Evolutionary conservation across 176 grass and related monocot species (phyloP), one percentile per base, ranked within the genome.

Genomic region (Carex cristatella): DNA sequence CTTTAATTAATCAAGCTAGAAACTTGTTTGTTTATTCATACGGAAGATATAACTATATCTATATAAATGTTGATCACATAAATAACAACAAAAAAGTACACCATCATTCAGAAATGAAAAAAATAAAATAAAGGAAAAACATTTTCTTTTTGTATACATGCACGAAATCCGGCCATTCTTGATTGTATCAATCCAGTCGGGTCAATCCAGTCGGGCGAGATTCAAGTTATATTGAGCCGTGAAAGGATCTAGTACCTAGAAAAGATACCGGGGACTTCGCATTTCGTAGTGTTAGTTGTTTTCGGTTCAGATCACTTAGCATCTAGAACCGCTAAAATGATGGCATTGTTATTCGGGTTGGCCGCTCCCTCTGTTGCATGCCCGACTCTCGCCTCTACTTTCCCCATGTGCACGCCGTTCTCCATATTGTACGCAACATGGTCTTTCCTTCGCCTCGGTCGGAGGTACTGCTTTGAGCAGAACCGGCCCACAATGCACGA

Each of bases 401-500:
- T 93, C 79, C 27, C 79, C 83, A 76, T 85, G 84, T 84, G n/a
- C 33, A 28, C 32, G 1, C 87, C 90, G 55, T 81, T 87, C 74
- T 92, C 94, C 81, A 86, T 69, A 80, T 91, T 91, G 81, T 74
- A 79, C 32, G 87, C 67, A 70, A 87, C 89, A 71, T 82, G 92
- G 82, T 97, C 94, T 80, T 84, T 82, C 80, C 89, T 89, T 42
- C 79, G 85, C 35, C 76, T 85, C 0, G 89, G 89, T 31, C 89
- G 85, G 30, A 94, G 89, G 90, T 92, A 85, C 76, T 70, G 85
- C 64, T 87, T 91, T 3, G 94, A 92, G 57, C 88, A 94, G 38
- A 88, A 59, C 83, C 92, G 89, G 2, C 94, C 92, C 10, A 97
- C 79, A 33, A 94, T 11, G 90, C 94, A 97, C 7, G 94, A 90